A percentile compares a stretch with the other conserved stretches of the same genome.
These are phyloP conservation scores for Lasiodiplodia sp. DNA, from an alignment of 2,329 filamentous ascomycete species.

Conservation along the genomic window DNA sequence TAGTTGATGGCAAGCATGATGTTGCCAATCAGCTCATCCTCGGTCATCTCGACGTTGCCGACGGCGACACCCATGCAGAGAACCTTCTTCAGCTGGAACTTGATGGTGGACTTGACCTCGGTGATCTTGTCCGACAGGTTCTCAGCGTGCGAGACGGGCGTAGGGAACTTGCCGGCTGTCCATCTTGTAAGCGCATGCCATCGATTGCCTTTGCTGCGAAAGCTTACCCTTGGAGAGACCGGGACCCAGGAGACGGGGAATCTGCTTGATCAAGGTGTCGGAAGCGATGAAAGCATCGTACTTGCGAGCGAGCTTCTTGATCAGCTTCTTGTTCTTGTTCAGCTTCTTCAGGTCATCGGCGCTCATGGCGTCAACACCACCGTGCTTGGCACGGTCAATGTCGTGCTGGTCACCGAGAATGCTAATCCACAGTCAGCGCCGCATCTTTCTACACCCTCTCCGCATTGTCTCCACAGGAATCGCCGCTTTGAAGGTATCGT, in stretches of 20 bases:
- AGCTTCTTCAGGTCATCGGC: slow-evolving; percentile 99
- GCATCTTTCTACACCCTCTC: not conserved
- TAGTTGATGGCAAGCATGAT: slow-evolving; percentile 99
- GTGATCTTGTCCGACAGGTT: slow-evolving; percentile 94
- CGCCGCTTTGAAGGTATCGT: not conserved
- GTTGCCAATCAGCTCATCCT: slow-evolving; percentile 96
- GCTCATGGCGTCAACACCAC: slow-evolving; percentile 97
- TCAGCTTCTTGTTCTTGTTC: slow-evolving; percentile 99
- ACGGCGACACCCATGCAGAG: slow-evolving; percentile 99
- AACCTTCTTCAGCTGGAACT: slow-evolving; percentile 99
- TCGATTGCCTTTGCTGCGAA: not conserved
- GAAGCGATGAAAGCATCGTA: slow-evolving; percentile 99
- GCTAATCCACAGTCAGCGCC: slow-evolving; percentile 53
- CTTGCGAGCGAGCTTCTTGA: slow-evolving; percentile 99
- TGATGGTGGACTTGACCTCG: slow-evolving; percentile 99
- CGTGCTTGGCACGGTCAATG: slow-evolving; percentile 99
- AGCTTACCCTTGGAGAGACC: slow-evolving; percentile 91
- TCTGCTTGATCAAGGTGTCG: slow-evolving; percentile 98
- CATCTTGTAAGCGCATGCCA: slow-evolving; percentile 38
- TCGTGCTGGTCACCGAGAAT: slow-evolving; percentile 95
- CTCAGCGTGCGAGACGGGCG: slow-evolving; percentile 95
- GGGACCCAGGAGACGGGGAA: slow-evolving; percentile 98
- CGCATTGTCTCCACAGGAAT: not conserved
- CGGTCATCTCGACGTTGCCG: slow-evolving; percentile 96
- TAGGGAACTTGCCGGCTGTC: slow-evolving; percentile 98